Conservation (phyloP, 1,139 yeast species). For the Nakaseomyces bracarensis region DNA sequence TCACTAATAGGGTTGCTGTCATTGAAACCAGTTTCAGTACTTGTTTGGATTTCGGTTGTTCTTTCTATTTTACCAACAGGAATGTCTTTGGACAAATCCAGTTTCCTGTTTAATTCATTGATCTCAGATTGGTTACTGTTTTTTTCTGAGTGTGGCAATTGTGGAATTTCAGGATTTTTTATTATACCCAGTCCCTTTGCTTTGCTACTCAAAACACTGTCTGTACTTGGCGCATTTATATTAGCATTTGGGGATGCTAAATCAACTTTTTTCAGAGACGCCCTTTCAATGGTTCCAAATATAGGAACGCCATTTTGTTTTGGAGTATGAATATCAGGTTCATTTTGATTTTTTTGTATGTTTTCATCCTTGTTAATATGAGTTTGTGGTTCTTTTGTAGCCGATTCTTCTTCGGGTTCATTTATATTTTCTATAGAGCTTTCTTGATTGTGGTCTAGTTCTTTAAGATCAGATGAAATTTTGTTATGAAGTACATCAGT, state of each 20-base stretch:
- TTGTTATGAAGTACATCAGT: too few relatives aligned
- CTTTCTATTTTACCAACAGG: too few relatives aligned
- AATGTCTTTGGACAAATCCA: too few relatives aligned
- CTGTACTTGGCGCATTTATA: background rate
- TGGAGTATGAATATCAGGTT: background rate
- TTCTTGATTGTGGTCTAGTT: too few relatives aligned
- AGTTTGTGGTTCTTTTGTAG: background rate
- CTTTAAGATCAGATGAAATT: too few relatives aligned
- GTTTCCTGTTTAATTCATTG: too few relatives aligned
- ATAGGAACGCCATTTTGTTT: background rate
- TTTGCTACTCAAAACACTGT: background rate
- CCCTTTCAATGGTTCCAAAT: background rate
- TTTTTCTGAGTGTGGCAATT: background rate
- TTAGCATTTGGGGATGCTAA: conserved; percentile 1
- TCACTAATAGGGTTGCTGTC: too few relatives aligned
- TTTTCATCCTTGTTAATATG: background rate
- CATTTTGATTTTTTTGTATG: background rate
- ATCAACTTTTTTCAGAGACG: background rate
- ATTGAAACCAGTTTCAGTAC: too few relatives aligned
- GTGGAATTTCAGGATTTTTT: background rate
- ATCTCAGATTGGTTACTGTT: background rate
- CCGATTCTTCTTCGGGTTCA: background rate
- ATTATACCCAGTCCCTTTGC: conserved; percentile 1
- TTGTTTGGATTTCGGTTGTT: too few relatives aligned
- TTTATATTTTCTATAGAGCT: too few relatives aligned